These are phyloP conservation scores for Ramalina intermedia DNA, from an alignment of 495 filamentous ascomycete species.

Conservation along the genomic window DNA sequence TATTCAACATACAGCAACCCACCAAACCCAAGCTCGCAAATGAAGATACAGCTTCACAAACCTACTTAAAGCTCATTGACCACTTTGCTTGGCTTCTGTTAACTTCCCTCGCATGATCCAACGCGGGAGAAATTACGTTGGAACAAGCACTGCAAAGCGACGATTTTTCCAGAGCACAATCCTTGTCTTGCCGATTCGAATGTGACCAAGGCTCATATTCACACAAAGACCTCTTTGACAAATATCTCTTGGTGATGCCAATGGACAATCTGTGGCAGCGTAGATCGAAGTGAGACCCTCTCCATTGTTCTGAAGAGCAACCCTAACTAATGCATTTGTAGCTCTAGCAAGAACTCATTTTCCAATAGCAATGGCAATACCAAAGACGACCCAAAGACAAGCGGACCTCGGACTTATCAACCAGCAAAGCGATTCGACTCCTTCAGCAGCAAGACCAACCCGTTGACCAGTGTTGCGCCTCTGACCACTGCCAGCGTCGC, in stretches of 20 bases:
- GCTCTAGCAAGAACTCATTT: slow-evolving; percentile 79
- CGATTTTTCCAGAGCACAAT: not conserved
- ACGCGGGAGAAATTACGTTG: not conserved
- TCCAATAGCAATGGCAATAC: slow-evolving; percentile 41
- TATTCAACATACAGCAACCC: not conserved
- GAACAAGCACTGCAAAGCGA: not conserved
- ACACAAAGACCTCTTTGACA: not conserved
- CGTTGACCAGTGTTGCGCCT: slow-evolving; percentile 70
- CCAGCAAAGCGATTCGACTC: slow-evolving; percentile 59
- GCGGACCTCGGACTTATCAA: slow-evolving; percentile 48
- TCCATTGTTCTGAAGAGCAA: not conserved
- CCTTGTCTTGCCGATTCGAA: not conserved
- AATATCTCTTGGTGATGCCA: not conserved
- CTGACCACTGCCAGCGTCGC: slow-evolving; percentile 51
- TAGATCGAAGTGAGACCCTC: slow-evolving; percentile 18
- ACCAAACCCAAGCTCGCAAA: not conserved
- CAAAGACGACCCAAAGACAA: slow-evolving; percentile 47
- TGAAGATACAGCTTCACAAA: not conserved
- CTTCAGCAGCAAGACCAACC: slow-evolving; percentile 70
- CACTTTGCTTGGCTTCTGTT: not conserved
- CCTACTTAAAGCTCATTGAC: not conserved
- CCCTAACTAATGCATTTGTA: slow-evolving; percentile 20
- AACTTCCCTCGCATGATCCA: not conserved
- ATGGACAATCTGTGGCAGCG: slow-evolving; percentile 23
- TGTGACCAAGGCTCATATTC: not conserved